A percentile compares a stretch with the other conserved stretches of the same genome.
phyloP scores from a whole-genome alignment of 495 filamentous ascomycete species.

The Aspergillus affinis region DNA sequence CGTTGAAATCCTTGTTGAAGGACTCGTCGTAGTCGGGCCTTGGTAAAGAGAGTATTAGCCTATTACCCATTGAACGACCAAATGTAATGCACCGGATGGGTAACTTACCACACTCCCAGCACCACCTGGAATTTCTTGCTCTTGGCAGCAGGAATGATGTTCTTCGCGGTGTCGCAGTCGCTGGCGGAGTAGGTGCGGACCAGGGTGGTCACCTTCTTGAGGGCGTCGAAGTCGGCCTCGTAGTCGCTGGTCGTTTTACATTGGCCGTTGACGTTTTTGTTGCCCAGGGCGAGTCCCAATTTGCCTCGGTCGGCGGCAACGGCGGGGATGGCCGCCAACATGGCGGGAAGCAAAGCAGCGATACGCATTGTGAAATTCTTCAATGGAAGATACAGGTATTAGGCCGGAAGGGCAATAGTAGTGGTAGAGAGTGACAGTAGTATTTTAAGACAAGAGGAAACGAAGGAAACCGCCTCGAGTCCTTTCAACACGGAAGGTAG shows the following conservation, averaged over 20 bases:
- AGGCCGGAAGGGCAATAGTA: background rate
- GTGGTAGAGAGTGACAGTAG: background rate
- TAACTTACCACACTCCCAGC: conserved; percentile 68
- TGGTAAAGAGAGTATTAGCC: conserved; percentile 5
- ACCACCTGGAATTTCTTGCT: conserved; percentile 71
- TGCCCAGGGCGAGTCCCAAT: conserved; percentile 51
- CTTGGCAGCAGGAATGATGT: conserved; percentile 72
- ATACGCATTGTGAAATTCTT: conserved; percentile 44
- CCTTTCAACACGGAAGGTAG: conserved; percentile 3
- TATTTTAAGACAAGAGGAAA: conserved; percentile 1
- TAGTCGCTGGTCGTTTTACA: conserved; percentile 69
- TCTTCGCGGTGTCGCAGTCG: conserved; percentile 61
- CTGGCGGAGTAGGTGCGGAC: conserved; percentile 71
- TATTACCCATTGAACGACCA: background rate
- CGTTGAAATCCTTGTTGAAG: conserved; percentile 61
- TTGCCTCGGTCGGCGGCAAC: conserved; percentile 44
- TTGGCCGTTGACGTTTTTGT: conserved; percentile 50
- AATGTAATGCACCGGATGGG: conserved; percentile 1
- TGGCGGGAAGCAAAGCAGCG: conserved; percentile 34
- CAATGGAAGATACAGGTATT: background rate
- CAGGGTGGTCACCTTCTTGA: conserved; percentile 52
- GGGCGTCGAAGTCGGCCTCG: conserved; percentile 64
- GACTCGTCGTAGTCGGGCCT: conserved; percentile 70
- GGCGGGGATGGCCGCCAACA: conserved; percentile 44
- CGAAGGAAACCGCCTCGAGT: conserved; percentile 6